Base-by-base conservation (phyloP, 106 monocot genomes). In the Dendrobium chrysotoxum region DNA sequence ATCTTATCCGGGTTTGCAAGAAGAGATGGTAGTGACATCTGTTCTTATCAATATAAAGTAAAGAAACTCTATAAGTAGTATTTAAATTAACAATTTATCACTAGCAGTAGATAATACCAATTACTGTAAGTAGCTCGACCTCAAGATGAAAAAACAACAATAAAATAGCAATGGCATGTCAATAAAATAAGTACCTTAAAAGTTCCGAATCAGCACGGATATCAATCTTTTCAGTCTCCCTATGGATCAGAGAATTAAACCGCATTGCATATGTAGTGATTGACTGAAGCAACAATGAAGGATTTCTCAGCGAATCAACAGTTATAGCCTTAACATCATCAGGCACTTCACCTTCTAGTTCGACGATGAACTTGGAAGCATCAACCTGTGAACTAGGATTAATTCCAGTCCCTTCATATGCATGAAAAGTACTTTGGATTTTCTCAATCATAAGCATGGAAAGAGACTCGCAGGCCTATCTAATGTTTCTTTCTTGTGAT, bases 161-260 rank as follows among this genome's bases (percentile, higher is more conserved):
- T 50, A 70, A 70, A 70, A 70, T 35, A 10, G 1, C 70, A 35
- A 15, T 30, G 30, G 2, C 5, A 23, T n/a, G n/a, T 61, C 13
- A 20, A 55, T 4, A 40, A 39, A 72, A 72, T 5, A 42, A 0
- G 53, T 86, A 99, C 99, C 95, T 93, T 77, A 99, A 76, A 12
- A 93, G 90, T 79, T 99, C 99, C 42, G 95, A 91, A 88, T 95
- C 95, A 80, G 95, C 99, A 91, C 86, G 88, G 15, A 93, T 87
- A 75, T 95, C 95, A 78, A 99, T 91, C 79, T 95, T 99, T 79
- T 95, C 95, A 80, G 85, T 90, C 87, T 99, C 99, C 82, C 86
- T 93, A 28, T 85, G 93, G 77, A 99, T 90, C 67, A 95, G 77
- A 31, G 84, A 44, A 75, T 85, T 95, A 75, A 90, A 73, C 28